phyloP scores from a whole-genome alignment of 2,329 filamentous ascomycete genomes.

The Epichloe bromicola region DNA sequence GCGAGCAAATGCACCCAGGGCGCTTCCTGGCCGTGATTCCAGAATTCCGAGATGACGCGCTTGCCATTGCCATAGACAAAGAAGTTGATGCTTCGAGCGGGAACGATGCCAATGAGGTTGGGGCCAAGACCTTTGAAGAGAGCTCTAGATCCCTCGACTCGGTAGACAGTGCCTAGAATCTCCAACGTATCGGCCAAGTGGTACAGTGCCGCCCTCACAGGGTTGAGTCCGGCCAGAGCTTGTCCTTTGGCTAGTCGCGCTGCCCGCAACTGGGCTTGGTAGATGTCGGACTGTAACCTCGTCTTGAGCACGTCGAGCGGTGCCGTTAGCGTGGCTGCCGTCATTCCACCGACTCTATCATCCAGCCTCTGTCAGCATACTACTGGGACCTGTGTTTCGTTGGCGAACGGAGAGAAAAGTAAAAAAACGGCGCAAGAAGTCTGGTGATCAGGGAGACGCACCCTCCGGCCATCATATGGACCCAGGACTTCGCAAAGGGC shows the following conservation, averaged over 20 bases:
- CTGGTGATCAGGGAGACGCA: constrained; percentile 30
- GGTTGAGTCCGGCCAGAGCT: constrained; percentile 37
- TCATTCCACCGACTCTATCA: constrained; percentile 72
- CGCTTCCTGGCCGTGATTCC: constrained; percentile 57
- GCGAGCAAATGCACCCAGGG: constrained; percentile 68
- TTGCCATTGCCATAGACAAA: constrained; percentile 91
- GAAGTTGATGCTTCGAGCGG: constrained; percentile 85
- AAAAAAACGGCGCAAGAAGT: neutral
- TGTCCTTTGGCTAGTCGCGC: constrained; percentile 47
- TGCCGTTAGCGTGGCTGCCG: constrained; percentile 80
- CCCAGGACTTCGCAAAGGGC: constrained; percentile 67
- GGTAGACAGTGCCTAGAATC: constrained; percentile 70
- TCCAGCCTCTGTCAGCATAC: constrained; percentile 8
- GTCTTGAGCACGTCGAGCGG: constrained; percentile 92
- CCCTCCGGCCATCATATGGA: constrained; percentile 86
- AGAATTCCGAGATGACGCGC: constrained; percentile 59
- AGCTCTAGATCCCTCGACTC: constrained; percentile 69
- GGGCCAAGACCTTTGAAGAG: constrained; percentile 90
- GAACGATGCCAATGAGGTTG: constrained; percentile 80
- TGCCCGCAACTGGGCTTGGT: constrained; percentile 68
- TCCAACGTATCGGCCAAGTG: constrained; percentile 79
- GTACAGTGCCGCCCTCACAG: constrained; percentile 51
- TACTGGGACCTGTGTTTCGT: neutral
- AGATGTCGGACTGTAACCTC: constrained; percentile 85
- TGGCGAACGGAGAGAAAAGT: neutral